Conservation (phyloP, 1,284 basidiomycete genomes). For the Ganoderma leucocontextum region DNA sequence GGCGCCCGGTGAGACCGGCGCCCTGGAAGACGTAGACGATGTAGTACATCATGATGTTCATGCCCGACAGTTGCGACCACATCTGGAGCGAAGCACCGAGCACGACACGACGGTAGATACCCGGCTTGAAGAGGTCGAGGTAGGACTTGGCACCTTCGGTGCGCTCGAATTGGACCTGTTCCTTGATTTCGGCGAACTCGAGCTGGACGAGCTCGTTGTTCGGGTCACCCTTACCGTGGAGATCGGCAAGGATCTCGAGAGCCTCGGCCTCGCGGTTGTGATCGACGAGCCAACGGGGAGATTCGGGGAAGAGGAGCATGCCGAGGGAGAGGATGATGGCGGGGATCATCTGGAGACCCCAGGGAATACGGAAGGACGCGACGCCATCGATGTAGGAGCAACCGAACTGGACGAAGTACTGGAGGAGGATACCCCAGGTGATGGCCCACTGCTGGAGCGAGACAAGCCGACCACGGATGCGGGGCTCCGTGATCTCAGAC, state of each 20-base stretch:
- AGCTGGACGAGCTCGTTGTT: constrained; percentile 74
- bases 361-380: constrained; percentile 82
- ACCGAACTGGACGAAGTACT: constrained; percentile 79
- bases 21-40: constrained; percentile 82
- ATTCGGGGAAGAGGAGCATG: constrained; percentile 73
- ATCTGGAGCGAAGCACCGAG: constrained; percentile 54
- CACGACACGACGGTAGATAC: constrained; percentile 52
- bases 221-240: constrained; percentile 78
- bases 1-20: constrained; percentile 75
- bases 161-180: constrained; percentile 76
- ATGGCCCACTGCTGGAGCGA: constrained; percentile 83
- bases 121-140: constrained; percentile 65
- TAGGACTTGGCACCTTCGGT: constrained; percentile 78
- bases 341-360: constrained; percentile 82
- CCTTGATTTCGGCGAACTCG: constrained; percentile 83
- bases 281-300: constrained; percentile 74
- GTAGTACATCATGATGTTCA: constrained; percentile 81
- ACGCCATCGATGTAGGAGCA: constrained; percentile 75
- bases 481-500: constrained; percentile 73
- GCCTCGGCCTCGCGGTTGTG: constrained; percentile 72
- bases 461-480: constrained; percentile 78
- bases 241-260: constrained; percentile 78
- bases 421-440: constrained; percentile 79
- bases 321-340: constrained; percentile 73
- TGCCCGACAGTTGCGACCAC: constrained; percentile 57